phyloP scores from a whole-genome alignment of 2,329 filamentous ascomycete genomes.

The Trichoderma sp. region DNA sequence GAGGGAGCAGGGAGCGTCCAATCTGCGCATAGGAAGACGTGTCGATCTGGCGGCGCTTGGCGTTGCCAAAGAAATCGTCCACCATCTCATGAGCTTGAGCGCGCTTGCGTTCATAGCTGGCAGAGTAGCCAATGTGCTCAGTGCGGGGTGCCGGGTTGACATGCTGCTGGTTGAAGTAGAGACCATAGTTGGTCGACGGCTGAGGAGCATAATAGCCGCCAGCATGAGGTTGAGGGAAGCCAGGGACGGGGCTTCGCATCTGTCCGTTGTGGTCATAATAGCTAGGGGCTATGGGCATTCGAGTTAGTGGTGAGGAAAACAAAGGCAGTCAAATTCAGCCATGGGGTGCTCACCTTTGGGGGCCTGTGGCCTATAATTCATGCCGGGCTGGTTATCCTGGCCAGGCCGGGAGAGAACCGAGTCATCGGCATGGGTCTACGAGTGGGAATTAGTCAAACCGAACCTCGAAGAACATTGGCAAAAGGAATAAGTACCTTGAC shows the following conservation, averaged over 20 bases:
- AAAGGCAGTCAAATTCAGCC: background rate
- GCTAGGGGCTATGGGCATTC: constrained; percentile 43
- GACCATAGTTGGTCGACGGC: constrained; percentile 59
- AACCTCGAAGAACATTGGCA: background rate
- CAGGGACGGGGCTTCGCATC: constrained; percentile 55
- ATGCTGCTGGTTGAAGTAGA: constrained; percentile 71
- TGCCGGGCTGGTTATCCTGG: constrained; percentile 50
- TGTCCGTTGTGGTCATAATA: constrained; percentile 65
- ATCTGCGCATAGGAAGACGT: constrained; percentile 87
- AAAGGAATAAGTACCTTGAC: constrained; percentile 64
- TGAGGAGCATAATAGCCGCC: constrained; percentile 57
- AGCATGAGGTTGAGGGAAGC: constrained; percentile 54
- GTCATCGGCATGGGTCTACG: constrained; percentile 85
- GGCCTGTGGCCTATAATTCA: constrained; percentile 53
- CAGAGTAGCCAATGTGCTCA: constrained; percentile 61
- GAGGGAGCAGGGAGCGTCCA: constrained; percentile 78
- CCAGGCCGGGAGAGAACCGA: constrained; percentile 64
- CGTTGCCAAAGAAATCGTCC: constrained; percentile 90
- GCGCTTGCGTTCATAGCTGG: constrained; percentile 72
- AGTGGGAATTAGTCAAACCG: constrained; percentile 24
- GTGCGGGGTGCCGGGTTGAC: constrained; percentile 51
- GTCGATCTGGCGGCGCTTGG: constrained; percentile 88
- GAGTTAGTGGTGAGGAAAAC: background rate
- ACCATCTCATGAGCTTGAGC: constrained; percentile 81
- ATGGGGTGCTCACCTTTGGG: constrained; percentile 48